A percentile compares a stretch with the other conserved stretches of the same genome.
Conservation (phyloP, 2,329 filamentous ascomycete species). For the Pezicula radicicola region DNA sequence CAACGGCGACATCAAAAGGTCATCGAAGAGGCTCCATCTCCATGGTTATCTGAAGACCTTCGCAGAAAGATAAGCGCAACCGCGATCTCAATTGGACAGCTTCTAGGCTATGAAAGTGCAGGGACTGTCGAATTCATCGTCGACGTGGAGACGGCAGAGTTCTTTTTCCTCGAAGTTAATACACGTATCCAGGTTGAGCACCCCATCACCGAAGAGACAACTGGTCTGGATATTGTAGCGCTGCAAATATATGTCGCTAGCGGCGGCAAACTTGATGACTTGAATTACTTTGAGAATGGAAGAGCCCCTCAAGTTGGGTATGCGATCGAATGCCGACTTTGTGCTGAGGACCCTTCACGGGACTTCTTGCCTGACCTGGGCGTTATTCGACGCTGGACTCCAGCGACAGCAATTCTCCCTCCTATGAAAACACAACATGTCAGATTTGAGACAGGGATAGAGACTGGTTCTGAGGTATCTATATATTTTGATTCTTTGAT, state of each 20-base stretch:
- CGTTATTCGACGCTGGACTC: slow-evolving; percentile 31
- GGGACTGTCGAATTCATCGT: slow-evolving; percentile 61
- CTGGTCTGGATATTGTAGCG: slow-evolving; percentile 18
- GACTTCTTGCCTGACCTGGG: slow-evolving; percentile 36
- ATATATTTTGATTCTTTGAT: slow-evolving; percentile 42
- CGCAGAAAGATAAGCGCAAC: slow-evolving; percentile 42
- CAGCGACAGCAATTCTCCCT: slow-evolving; percentile 31
- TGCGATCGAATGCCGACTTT: slow-evolving; percentile 38
- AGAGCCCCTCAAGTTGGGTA: slow-evolving; percentile 29
- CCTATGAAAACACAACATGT: slow-evolving; percentile 9
- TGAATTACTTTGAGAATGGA: background rate
- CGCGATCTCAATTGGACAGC: slow-evolving; percentile 48
- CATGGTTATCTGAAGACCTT: slow-evolving; percentile 25
- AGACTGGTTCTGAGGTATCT: slow-evolving; percentile 32
- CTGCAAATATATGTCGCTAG: slow-evolving; percentile 29
- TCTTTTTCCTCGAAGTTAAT: slow-evolving; percentile 21
- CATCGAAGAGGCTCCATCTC: slow-evolving; percentile 56
- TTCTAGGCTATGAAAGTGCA: slow-evolving; percentile 51
- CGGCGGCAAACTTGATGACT: slow-evolving; percentile 19
- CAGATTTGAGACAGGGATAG: slow-evolving; percentile 35
- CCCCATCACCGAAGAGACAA: slow-evolving; percentile 15
- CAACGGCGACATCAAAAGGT: slow-evolving; percentile 69
- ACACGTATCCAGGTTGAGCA: slow-evolving; percentile 20
- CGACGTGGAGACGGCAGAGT: slow-evolving; percentile 52
- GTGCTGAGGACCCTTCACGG: slow-evolving; percentile 34